Base-by-base conservation (phyloP, 495 filamentous ascomycete species). In the Jackrogersella minutella region DNA sequence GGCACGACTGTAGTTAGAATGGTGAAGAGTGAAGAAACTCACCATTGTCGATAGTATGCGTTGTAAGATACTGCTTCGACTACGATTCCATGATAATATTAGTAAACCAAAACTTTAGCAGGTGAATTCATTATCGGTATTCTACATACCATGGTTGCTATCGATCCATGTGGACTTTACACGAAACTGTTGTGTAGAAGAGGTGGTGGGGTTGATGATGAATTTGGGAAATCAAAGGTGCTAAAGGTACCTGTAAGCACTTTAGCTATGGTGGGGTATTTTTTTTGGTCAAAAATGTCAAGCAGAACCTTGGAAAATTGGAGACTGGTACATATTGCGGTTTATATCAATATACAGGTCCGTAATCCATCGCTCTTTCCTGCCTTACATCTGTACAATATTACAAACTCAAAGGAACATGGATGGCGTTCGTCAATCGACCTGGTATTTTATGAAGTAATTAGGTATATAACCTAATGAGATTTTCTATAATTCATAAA, bases 11-110 rank as follows among this genome's bases (percentile, higher is more conserved):
- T 13, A 33, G 26, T 8, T 56, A 37, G 43, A 49, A n/a, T n/a
- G n/a, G n/a, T n/a, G n/a, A 14, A 30, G 49, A 34, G 40, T 43
- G 22, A 46, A 17, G 13, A 21, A 31, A 66, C 81, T 69, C 74
- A 92, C 93, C 92, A 83, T 93, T 85, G 74, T 96, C 91, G 73
- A 95, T 84, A 10, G 93, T 93, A 79, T 96, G 92, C 58, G 88
- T 88, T 58, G 93, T 93, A 33, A 99, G 86, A 75, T 97, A 98
- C 90, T 97, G 96, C 80, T 97, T 97, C 55, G 95, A 98, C 96
- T 99, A 69, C 6, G n/a, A 10, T 13, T 13, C 2, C 7, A 11
- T 47, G 11, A 30, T 10, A 2, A 13, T 7, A 17, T 58, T 16
- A 68, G 64, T 30, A 55, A 8, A 30, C 22, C 24, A 8, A 13